A percentile compares a stretch with the other conserved stretches of the same genome.
Conservation (phyloP, 169 alveolate genomes). For the Cryptosporidium viatorum region DNA sequence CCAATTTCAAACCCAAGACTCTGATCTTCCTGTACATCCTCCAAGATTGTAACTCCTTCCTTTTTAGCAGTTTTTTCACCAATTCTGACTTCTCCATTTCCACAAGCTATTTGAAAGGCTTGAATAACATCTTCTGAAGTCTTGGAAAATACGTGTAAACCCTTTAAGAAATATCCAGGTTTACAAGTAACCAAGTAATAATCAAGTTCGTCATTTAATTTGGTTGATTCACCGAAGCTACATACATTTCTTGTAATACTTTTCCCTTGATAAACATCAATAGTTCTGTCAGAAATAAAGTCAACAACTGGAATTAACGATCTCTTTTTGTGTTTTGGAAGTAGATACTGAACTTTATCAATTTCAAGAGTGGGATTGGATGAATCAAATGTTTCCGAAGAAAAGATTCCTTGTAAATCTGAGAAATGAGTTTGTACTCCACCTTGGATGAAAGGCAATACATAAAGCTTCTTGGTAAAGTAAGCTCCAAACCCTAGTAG, state of each 20-base stretch:
- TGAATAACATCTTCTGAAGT: constrained; percentile 36
- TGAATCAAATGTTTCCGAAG: not conserved
- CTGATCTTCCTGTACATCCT: constrained; percentile 27
- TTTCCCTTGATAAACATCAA: constrained; percentile 61
- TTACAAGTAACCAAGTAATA: constrained; percentile 47
- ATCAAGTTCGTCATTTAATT: constrained; percentile 22
- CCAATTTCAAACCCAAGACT: constrained; percentile 59
- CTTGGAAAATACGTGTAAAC: constrained; percentile 15
- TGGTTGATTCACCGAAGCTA: constrained; percentile 14
- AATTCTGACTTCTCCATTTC: constrained; percentile 54
- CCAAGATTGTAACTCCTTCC: constrained; percentile 24
- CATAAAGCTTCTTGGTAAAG: constrained; percentile 13
- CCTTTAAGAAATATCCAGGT: constrained; percentile 61
- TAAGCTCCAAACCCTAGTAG: constrained; percentile 68
- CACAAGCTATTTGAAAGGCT: constrained; percentile 56
- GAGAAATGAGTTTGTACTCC: constrained; percentile 65
- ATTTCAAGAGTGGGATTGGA: not conserved
- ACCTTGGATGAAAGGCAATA: constrained; percentile 42
- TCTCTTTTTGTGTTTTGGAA: constrained; percentile 49
- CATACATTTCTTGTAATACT: constrained; percentile 26
- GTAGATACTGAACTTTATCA: constrained; percentile 25
- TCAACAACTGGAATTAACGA: constrained; percentile 28
- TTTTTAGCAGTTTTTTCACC: constrained; percentile 41
- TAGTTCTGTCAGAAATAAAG: constrained; percentile 31
- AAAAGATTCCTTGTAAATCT: constrained; percentile 42